Conservation (phyloP, 2,329 filamentous ascomycete species). For the Aspergillus novoparasiticus region DNA sequence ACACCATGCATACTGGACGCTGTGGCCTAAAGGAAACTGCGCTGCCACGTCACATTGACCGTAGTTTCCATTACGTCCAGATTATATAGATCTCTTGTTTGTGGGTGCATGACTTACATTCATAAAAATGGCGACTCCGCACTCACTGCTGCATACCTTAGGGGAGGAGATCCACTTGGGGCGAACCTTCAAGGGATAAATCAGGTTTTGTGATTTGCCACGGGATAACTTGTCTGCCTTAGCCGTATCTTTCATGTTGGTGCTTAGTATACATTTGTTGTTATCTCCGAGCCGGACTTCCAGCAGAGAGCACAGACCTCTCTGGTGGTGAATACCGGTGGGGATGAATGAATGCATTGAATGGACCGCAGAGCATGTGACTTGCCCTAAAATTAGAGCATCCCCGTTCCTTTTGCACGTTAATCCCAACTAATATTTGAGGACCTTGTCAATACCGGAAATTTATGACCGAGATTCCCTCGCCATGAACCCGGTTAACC, state of each 20-base stretch:
- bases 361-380: not conserved
- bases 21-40: not conserved
- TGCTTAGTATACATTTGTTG: not conserved
- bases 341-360: no score
- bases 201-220: constrained; percentile 1
- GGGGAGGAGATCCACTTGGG: not conserved
- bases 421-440: not conserved
- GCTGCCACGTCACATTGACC: not conserved
- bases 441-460: not conserved
- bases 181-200: not conserved
- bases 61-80: not conserved
- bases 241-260: not conserved
- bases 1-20: not conserved
- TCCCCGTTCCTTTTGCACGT: not conserved
- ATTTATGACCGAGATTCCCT: not conserved
- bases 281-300: not conserved
- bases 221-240: not conserved
- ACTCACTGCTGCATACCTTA: not conserved
- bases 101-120: not conserved
- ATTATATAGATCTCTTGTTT: not conserved
- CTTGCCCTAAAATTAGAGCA: not conserved
- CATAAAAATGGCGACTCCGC: not conserved
- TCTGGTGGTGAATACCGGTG: not conserved
- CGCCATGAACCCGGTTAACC: not conserved
- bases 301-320: not conserved